These are phyloP conservation scores for Aristolochia californica DNA, from an alignment of 164 flowering plant species.

Conservation along the genomic window DNA sequence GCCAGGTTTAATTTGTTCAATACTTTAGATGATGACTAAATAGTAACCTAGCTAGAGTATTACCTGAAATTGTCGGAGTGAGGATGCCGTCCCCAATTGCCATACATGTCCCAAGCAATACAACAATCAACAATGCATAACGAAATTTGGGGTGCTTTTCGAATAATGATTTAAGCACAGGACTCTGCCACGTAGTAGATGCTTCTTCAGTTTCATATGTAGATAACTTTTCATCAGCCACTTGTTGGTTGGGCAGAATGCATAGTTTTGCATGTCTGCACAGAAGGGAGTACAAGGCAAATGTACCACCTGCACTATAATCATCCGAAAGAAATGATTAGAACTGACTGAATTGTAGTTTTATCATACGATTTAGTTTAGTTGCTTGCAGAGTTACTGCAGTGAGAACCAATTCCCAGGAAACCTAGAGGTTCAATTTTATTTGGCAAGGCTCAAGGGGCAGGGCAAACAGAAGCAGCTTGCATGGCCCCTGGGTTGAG, in stretches of 20 bases:
- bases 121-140: conserved; percentile 38
- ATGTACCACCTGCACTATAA: conserved; percentile 63
- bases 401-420: no score
- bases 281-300: conserved; percentile 68
- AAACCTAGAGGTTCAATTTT: no score
- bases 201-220: conserved; percentile 25
- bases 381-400: no score
- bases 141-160: conserved; percentile 41
- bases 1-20: neutral
- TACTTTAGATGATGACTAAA: neutral
- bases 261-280: conserved; percentile 59
- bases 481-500: no score
- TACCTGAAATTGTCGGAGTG: conserved; percentile 87
- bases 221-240: conserved; percentile 39
- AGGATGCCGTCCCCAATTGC: conserved; percentile 83
- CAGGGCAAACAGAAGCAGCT: no score
- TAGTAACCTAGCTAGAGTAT: neutral
- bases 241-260: conserved; percentile 54
- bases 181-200: conserved; percentile 34
- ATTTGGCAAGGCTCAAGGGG: no score
- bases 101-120: conserved; percentile 72
- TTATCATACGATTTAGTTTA: no score
- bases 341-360: neutral
- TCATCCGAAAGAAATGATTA: neutral
- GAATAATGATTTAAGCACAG: conserved; percentile 33